Evolutionary conservation across 345 rosid genomes (phyloP), one percentile per base, ranked within the genome.

Genomic region (Stellera chamaejasme): DNA sequence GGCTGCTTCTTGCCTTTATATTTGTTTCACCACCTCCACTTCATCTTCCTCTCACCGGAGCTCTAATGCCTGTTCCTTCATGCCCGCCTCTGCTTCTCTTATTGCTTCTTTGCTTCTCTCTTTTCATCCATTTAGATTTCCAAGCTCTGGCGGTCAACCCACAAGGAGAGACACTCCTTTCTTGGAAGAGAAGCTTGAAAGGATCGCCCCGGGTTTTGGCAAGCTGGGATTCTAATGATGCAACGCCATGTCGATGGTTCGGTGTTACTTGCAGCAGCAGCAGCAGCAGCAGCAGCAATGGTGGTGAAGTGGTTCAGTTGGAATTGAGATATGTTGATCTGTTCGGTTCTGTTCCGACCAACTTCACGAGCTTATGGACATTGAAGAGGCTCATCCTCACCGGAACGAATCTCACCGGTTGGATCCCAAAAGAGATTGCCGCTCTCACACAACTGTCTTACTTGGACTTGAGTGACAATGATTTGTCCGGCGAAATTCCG

Each of bases 381-480:
- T 58, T 85, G 59, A 72, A 70, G 61, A 76, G 54, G 74, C 79
- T 85, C 3, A 65, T 77, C 36, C 66, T 84, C 8, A 57, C 76
- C 4, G 80, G 80, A 48, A 67, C 77, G 43, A 91, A 91, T 64
- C 85, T 88, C 59, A 85, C 90, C 8, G 96, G 98, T 41, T 63
- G 61, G 1, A 79, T 91, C 63, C 86, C 92, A 0, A 71, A 54
- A 48, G 73, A 80, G 67, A 60, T 91, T 15, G 81, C 80, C 4
- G 8, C 32, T 25, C 82, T 85, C 43, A 10, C 25, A 27, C 50
- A 72, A 45, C 53, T 80, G 63, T 63, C 51, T 0, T 60, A 55
- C 61, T 62, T 91, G 14, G 90, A 88, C 64, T 69, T 91, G 62
- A 82, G 92, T 10, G 88, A 75, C 69, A 91, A 91, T 73, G 77